Percentiles rank a stretch among this genome's conserved stretches.
These are phyloP conservation scores for Baeospora myosura DNA, from an alignment of 1,284 basidiomycete genomes.

Conservation along the genomic window DNA sequence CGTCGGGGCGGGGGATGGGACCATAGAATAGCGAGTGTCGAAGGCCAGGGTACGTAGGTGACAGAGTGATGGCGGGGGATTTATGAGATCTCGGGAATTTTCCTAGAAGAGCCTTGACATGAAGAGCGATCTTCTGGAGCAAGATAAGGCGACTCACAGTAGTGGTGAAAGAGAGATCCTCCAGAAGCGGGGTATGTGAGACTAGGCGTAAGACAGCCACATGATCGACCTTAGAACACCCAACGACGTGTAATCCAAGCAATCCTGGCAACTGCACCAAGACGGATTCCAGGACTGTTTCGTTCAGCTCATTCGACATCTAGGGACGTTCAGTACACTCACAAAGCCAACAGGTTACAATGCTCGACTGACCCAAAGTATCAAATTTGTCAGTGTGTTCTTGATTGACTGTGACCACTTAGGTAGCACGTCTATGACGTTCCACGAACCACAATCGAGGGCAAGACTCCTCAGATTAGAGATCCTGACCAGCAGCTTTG, in stretches of 20 bases:
- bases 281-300: slow-evolving; percentile 37
- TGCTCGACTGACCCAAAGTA: slow-evolving; percentile 43
- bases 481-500: slow-evolving; percentile 36
- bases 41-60: slow-evolving; percentile 47
- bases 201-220: slow-evolving; percentile 37
- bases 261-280: slow-evolving; percentile 45
- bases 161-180: slow-evolving; percentile 51
- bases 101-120: slow-evolving; percentile 27
- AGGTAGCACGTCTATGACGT: slow-evolving; percentile 48
- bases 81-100: slow-evolving; percentile 21
- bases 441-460: slow-evolving; percentile 55
- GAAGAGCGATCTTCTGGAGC: not conserved
- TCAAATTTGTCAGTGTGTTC: slow-evolving; percentile 42
- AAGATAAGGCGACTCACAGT: slow-evolving; percentile 32
- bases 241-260: slow-evolving; percentile 48
- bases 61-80: slow-evolving; percentile 30
- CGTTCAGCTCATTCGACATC: slow-evolving; percentile 50
- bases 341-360: not conserved
- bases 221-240: slow-evolving; percentile 51
- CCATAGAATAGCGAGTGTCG: slow-evolving; percentile 34
- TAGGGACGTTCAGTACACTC: slow-evolving; percentile 20
- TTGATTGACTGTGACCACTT: slow-evolving; percentile 39
- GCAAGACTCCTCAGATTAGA: slow-evolving; percentile 36
- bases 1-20: slow-evolving; percentile 25
- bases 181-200: slow-evolving; percentile 41